Evolutionary conservation across 345 rosid genomes (phyloP).

Genomic region (Arabidopsis arenosa): DNA sequence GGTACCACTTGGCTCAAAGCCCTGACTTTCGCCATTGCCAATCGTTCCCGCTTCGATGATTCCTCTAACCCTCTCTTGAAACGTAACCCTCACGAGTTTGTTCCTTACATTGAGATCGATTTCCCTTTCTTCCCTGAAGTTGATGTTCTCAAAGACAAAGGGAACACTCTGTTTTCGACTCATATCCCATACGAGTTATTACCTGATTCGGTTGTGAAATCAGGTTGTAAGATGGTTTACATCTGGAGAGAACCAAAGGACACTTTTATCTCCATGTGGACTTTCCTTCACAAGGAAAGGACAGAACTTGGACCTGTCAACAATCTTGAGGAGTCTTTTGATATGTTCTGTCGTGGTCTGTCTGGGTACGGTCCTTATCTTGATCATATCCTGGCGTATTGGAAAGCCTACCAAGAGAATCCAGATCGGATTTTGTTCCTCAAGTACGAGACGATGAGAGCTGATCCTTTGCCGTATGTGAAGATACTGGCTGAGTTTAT

Average conservation of each 20-base stretch:
- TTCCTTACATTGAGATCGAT: conserved; percentile 48
- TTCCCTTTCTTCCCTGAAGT: conserved; percentile 45
- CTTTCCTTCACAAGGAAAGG: conserved; percentile 41
- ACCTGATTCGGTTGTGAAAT: conserved; percentile 36
- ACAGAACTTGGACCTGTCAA: conserved; percentile 38
- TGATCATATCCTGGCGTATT: conserved; percentile 42
- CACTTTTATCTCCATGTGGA: conserved; percentile 46
- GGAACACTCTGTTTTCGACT: conserved; percentile 45
- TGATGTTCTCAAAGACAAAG: conserved; percentile 44
- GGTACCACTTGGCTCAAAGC: conserved; percentile 55
- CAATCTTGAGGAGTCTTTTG: conserved; percentile 43
- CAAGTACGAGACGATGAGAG: conserved; percentile 43
- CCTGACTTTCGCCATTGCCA: conserved; percentile 43
- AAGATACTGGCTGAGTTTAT: conserved; percentile 43
- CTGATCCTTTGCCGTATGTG: conserved; percentile 40
- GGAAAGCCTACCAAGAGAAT: conserved; percentile 43
- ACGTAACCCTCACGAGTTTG: conserved; percentile 50
- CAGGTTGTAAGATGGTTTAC: conserved; percentile 47
- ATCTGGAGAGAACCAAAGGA: conserved; percentile 50
- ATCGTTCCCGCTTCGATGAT: conserved; percentile 37
- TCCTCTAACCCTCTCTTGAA: conserved; percentile 33
- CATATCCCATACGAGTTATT: conserved; percentile 40
- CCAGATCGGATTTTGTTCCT: conserved; percentile 41
- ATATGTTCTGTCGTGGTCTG: conserved; percentile 42
- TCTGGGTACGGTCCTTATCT: conserved; percentile 46